Evolutionary conservation across 305 asterid species (phyloP), one percentile per base, ranked within the genome.

Genomic region (Petunia hybrid): DNA sequence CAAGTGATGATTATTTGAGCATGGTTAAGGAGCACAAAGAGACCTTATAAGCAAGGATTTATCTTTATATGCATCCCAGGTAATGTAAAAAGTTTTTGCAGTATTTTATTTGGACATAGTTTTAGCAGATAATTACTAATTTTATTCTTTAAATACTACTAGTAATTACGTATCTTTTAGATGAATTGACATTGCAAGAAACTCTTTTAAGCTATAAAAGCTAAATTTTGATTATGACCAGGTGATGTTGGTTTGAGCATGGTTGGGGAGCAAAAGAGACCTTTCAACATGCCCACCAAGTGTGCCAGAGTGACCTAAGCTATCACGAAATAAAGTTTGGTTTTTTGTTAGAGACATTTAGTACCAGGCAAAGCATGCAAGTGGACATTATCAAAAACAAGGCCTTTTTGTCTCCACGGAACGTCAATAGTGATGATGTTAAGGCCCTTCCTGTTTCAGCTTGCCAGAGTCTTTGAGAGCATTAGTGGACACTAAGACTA

Each of bases 401-500:
- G 41, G 60, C 22, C 14, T 51, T 71, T 48, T 71, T 71, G 78
- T 71, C 62, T 38, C 63, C 63, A 22, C 22, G 40, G 10, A 71
- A 46, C 59, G 2, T 71, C 12, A 46, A 71, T 3, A 51, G 36
- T 38, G 53, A 51, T 73, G 13, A 73, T 51, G 45, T 36, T 6
- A n/a, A 36, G 35, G 60, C 63, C 78, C 48, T 51, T 13, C 13
- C 46, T 13, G 46, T 14, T 73, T 57, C 41, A 43, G 22, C 6
- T 68, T 69, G 59, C 40, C 40, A 13, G 42, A 22, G 77, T 51
- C 35, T 51, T 13, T 74, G 36, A 48, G n/a, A 74, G 3, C 64
- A 74, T 53, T 74, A 48, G 8, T 48, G 78, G 38, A 62, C 31
- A 35, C 42, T 6, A 10, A 3, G 85, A 12, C 78, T 48, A 73